Percentiles rank a stretch among this genome's conserved stretches.
These are phyloP conservation scores for Kentomonas sorsogonicus DNA, from an alignment of 208 protist species.

Conservation along the genomic window DNA sequence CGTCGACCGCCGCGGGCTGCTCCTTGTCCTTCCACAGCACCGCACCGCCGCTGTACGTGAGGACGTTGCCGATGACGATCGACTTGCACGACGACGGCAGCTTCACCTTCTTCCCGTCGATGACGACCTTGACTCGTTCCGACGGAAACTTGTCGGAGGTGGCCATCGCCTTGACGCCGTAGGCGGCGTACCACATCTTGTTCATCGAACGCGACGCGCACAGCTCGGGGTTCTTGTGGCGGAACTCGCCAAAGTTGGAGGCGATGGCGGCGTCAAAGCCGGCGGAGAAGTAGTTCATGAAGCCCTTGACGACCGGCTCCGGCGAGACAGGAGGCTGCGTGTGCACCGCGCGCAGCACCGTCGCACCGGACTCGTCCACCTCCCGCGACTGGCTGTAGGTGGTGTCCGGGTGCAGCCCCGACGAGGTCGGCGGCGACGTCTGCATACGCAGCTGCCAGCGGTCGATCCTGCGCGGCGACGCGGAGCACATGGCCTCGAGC, in stretches of 20 bases:
- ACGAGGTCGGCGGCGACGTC: slow-evolving; percentile 3
- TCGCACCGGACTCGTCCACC: too few species aligned
- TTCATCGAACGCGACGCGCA: slow-evolving; percentile 38
- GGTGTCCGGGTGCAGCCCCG: neutral
- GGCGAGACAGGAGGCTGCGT: too few species aligned
- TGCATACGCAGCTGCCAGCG: slow-evolving; percentile 27
- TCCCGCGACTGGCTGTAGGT: neutral
- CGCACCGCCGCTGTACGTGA: slow-evolving; percentile 44
- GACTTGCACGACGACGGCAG: slow-evolving; percentile 28
- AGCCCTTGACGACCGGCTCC: too few species aligned
- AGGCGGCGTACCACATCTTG: slow-evolving; percentile 61
- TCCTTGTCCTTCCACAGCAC: slow-evolving; percentile 44
- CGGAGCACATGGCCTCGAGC: slow-evolving; percentile 11
- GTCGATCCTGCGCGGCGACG: slow-evolving; percentile 27
- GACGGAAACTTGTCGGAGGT: slow-evolving; percentile 24
- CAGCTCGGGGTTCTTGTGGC: slow-evolving; percentile 28
- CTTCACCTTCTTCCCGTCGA: slow-evolving; percentile 28
- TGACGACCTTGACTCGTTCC: slow-evolving; percentile 16
- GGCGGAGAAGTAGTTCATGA: slow-evolving; percentile 71
- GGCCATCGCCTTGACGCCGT: slow-evolving; percentile 37
- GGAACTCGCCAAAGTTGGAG: slow-evolving; percentile 39
- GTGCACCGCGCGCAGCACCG: too few species aligned
- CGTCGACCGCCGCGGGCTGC: slow-evolving; percentile 20
- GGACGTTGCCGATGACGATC: slow-evolving; percentile 46
- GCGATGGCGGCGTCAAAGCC: slow-evolving; percentile 56